These are phyloP conservation scores for Iberis pinnata DNA, from an alignment of 345 rosid genomes.

Conservation along the genomic window DNA sequence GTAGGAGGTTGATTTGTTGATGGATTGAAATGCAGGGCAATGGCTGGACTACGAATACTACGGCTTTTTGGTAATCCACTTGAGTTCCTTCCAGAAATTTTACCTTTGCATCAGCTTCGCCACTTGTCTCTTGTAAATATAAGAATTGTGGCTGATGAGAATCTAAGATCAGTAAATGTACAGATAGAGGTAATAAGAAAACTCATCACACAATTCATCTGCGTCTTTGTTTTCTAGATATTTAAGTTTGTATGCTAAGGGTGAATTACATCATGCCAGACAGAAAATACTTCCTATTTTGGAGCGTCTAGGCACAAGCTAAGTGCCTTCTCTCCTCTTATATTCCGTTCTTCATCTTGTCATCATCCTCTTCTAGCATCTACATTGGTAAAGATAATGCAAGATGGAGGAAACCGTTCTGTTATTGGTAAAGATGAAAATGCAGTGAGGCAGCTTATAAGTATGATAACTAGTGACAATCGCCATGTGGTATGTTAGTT, in stretches of 20 bases:
- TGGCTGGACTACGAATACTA: conserved; percentile 76
- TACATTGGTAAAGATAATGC: conserved; percentile 91
- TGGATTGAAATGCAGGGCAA: conserved; percentile 65
- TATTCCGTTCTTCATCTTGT: conserved; percentile 96
- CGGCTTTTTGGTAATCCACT: conserved; percentile 94
- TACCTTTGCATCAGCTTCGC: conserved; percentile 80
- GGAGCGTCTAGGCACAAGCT: conserved; percentile 90
- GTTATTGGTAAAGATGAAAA: conserved; percentile 97
- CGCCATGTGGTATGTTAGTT: conserved; percentile 69
- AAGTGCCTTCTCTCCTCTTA: conserved; percentile 95
- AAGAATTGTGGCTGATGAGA: conserved; percentile 85
- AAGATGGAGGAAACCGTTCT: conserved; percentile 82
- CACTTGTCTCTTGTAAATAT: conserved; percentile 91
- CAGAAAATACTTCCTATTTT: conserved; percentile 88
- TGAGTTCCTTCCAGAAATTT: conserved; percentile 95
- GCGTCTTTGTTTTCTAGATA: conserved; percentile 7
- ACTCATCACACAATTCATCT: background rate
- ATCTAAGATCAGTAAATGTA: conserved; percentile 79
- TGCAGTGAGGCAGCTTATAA: conserved; percentile 96
- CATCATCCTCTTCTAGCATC: conserved; percentile 98
- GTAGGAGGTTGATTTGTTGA: conserved; percentile 34
- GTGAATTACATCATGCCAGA: conserved; percentile 43
- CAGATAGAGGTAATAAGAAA: conserved; percentile 65
- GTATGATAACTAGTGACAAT: conserved; percentile 96
- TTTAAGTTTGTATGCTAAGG: conserved; percentile 16